Conservation (phyloP, 106 monocot species). For the Xerophyta viscosa region DNA sequence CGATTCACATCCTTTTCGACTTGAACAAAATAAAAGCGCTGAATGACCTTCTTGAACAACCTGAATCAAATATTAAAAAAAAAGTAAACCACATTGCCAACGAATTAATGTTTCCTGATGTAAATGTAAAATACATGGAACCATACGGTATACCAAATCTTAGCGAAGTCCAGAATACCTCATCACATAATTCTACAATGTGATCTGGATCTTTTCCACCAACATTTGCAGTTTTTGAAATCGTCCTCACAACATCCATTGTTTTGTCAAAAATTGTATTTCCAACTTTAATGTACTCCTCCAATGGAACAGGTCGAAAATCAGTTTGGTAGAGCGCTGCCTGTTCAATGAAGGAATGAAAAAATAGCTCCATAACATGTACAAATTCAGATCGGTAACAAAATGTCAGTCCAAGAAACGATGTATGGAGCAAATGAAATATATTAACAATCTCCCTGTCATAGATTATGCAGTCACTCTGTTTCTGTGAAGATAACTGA, state of each 20-base stretch:
- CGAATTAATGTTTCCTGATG: no score
- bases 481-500: no score
- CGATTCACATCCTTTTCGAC: constrained; percentile 94
- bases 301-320: constrained; percentile 87
- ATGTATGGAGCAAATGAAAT: no score
- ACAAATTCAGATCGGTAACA: no score
- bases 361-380: no score
- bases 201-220: constrained; percentile 98
- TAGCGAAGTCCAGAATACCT: constrained; percentile 38
- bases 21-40: constrained; percentile 89
- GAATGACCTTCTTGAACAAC: constrained; percentile 96
- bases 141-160: background rate
- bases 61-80: constrained; percentile 16
- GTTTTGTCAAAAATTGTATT: constrained; percentile 72
- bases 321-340: constrained; percentile 92
- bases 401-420: no score
- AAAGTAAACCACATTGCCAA: no score
- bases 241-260: constrained; percentile 52
- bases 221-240: constrained; percentile 60
- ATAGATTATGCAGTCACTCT: no score
- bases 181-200: constrained; percentile 88
- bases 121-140: no score
- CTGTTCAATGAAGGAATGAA: constrained; percentile 10
- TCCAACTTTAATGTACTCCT: constrained; percentile 92
- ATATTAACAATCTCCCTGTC: no score